Conservation (phyloP, 148 eudicot genomes). For the Rhododendron kiyosumense region DNA sequence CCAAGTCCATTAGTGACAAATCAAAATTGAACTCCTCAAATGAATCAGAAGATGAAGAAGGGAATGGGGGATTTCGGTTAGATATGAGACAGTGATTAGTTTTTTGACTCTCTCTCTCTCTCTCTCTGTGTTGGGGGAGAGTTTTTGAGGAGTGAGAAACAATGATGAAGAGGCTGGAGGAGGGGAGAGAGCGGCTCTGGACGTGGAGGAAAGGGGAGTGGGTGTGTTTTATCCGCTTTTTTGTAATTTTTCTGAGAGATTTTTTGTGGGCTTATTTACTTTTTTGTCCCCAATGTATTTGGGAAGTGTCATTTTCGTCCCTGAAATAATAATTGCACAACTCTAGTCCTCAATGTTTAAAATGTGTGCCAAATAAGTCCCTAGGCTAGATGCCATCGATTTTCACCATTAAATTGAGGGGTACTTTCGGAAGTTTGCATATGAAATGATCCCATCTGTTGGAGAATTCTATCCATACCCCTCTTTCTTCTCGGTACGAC, state of each 20-base stretch:
- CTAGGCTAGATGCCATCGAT: no score
- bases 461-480: no score
- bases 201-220: not conserved
- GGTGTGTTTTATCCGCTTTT: not conserved
- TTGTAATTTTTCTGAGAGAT: not conserved
- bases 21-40: not conserved
- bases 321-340: no score
- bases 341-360: no score
- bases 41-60: not conserved
- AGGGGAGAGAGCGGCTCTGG: not conserved
- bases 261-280: no score
- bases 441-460: no score
- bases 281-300: no score
- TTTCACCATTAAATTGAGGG: no score
- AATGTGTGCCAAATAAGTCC: no score
- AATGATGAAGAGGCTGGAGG: not conserved
- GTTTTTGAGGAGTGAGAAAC: not conserved
- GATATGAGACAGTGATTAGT: not conserved
- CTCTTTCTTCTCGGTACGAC: no score
- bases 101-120: not conserved
- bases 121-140: not conserved
- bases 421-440: no score
- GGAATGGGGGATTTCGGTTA: not conserved
- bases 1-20: slow-evolving; percentile 33
- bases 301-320: no score